Evolutionary conservation across 208 protist species (phyloP).

Genomic region (Wallacemonas collosoma): DNA sequence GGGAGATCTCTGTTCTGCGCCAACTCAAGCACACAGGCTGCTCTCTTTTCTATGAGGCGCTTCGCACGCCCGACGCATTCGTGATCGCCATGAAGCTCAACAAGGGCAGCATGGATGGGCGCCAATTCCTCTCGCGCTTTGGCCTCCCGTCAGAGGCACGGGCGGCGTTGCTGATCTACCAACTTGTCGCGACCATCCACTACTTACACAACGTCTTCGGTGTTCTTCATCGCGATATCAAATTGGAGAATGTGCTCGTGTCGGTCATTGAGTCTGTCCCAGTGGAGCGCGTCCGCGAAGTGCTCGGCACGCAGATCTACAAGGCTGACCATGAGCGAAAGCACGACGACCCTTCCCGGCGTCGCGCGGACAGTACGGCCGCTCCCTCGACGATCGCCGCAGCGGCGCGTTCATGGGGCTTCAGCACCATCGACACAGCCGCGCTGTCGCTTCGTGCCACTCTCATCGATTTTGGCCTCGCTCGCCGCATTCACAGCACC

Average conservation of each 20-base stretch:
- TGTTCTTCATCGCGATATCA: slow-evolving; percentile 85
- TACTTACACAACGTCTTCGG: slow-evolving; percentile 74
- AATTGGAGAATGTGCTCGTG: slow-evolving; percentile 79
- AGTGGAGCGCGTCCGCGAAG: slow-evolving; percentile 35
- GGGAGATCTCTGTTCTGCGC: slow-evolving; percentile 72
- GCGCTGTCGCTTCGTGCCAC: slow-evolving; percentile 57
- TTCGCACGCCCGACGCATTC: slow-evolving; percentile 76
- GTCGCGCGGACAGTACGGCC: no score
- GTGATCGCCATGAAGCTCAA: slow-evolving; percentile 81
- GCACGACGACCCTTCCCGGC: not conserved
- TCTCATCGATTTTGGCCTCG: slow-evolving; percentile 82
- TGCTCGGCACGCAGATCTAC: slow-evolving; percentile 37
- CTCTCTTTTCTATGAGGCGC: slow-evolving; percentile 67
- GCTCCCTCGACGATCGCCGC: not conserved
- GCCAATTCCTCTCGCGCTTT: slow-evolving; percentile 61
- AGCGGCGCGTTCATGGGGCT: slow-evolving; percentile 7
- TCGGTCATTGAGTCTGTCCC: slow-evolving; percentile 42
- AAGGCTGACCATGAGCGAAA: slow-evolving; percentile 19
- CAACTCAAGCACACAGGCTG: slow-evolving; percentile 71
- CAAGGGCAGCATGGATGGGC: slow-evolving; percentile 59
- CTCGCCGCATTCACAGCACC: slow-evolving; percentile 44
- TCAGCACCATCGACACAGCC: slow-evolving; percentile 19
- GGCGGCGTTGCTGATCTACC: slow-evolving; percentile 64
- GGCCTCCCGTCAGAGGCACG: slow-evolving; percentile 62
- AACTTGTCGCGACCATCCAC: slow-evolving; percentile 70